Base-by-base conservation (phyloP, 768 basidiomycete species). In the Russula griseocarnosa region DNA sequence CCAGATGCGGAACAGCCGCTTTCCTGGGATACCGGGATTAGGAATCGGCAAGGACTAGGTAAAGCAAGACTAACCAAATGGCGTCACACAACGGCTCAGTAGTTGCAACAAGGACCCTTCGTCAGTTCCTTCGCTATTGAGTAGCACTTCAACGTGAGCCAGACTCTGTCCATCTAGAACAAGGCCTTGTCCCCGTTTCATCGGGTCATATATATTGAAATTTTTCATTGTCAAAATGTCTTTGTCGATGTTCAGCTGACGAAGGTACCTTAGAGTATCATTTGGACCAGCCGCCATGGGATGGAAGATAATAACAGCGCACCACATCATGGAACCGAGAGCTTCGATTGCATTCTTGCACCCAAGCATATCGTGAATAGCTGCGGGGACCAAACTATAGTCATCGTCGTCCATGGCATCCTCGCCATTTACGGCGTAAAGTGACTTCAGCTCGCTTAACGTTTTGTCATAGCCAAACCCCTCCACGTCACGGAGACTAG, bases 201-300 rank as follows among this genome's bases (percentile, higher is more conserved):
- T 93, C 0, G 97, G 97, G 74, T 98, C 94, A 71, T 96, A 97
- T 44, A 97, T 81, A 69, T 98, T 95, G 81, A 99, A 99, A 72
- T 98, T 98, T 77, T 86, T 90, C 88, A 97, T 94, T 60, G 87
- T 91, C 70, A 99, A 74, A 60, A 99, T 86, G 67, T 98, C 95
- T 72, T 92, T 90, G 77, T 95, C 96, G 66, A 98, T 93, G 71
- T 98, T 98, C 46, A 99, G 82, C 65, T 92, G 91, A 42, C 90
- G 86, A 16, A 98, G 83, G 72, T 94, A 94, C 85, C 88, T 61
- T 34, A 40, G 36, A 60, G 32, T 22, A 8, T 64, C 38, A 42
- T 18, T 60, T 16, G n/a, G 13, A n/a, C 13, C 7, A 42, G 32
- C 42, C 26, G 22, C 36, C 11, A 55, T 18, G 18, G 13, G 32